Conservation (phyloP, 306 rosid genomes). For the Pueraria montana region DNA sequence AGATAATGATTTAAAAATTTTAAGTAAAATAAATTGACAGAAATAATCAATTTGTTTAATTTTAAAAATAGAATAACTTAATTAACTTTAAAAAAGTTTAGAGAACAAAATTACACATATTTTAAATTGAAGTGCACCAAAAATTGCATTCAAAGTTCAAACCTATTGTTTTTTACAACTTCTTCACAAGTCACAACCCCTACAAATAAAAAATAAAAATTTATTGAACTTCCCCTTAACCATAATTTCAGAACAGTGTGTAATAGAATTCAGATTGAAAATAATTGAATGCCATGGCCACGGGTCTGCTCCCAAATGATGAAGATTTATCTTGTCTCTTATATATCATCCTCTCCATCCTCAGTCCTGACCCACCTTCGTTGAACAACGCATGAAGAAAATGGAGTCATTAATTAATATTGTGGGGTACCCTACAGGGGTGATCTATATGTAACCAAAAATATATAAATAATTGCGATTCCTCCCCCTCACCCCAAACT, state of each 20-base stretch:
- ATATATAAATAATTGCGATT: not conserved
- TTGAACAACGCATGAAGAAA: slow-evolving; percentile 9
- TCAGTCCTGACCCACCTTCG: not conserved
- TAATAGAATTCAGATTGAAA: slow-evolving; percentile 3
- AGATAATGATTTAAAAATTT: too few species aligned
- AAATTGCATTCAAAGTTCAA: too few species aligned
- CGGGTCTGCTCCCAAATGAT: slow-evolving; percentile 14
- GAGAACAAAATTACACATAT: not conserved
- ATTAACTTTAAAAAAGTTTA: too few species aligned
- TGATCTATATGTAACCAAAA: not conserved
- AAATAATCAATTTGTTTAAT: too few species aligned
- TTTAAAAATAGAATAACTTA: not conserved
- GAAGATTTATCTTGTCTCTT: not conserved
- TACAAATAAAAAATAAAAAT: too few species aligned
- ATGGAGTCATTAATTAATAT: slow-evolving; percentile 12
- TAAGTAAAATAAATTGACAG: not conserved
- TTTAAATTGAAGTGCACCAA: not conserved
- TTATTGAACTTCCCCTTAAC: not conserved
- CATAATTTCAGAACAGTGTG: slow-evolving; percentile 5
- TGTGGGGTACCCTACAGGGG: not conserved
- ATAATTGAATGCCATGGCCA: slow-evolving; percentile 18
- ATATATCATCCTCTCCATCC: slow-evolving; percentile 2
- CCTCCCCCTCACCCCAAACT: not conserved
- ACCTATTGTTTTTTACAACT: not conserved
- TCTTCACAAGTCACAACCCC: not conserved